Conservation (phyloP, 805 yeast species). For the Candida railenensis region DNA sequence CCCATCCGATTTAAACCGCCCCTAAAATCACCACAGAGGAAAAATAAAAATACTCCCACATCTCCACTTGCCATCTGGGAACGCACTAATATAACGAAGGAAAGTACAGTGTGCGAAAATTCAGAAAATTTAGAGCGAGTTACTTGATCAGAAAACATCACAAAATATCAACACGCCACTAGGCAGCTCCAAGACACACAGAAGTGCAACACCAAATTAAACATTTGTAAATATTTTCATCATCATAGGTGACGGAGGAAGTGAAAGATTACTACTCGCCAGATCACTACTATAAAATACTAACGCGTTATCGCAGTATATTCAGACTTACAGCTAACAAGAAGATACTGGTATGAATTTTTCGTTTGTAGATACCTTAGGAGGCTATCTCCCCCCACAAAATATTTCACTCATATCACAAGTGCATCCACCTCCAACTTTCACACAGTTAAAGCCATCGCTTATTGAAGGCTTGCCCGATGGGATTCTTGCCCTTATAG, state of each 20-base stretch:
- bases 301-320: too few species aligned
- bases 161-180: neutral
- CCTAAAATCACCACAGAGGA: neutral
- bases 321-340: neutral
- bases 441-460: conserved; percentile 29
- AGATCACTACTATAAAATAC: too few species aligned
- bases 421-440: conserved; percentile 12
- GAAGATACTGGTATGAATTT: neutral
- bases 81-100: too few species aligned
- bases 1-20: neutral
- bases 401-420: conserved; percentile 1
- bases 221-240: too few species aligned
- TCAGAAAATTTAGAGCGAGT: neutral
- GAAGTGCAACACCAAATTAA: neutral
- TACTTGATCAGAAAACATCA: neutral
- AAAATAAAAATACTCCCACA: neutral
- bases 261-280: neutral
- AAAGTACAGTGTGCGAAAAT: too few species aligned
- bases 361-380: neutral
- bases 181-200: neutral
- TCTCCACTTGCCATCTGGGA: too few species aligned
- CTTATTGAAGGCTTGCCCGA: conserved; percentile 68
- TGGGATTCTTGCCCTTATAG: conserved; percentile 63
- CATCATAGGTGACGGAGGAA: neutral
- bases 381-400: neutral